These are phyloP conservation scores for Herpetospermum pedunculosum DNA, from an alignment of 306 rosid species.

Conservation along the genomic window DNA sequence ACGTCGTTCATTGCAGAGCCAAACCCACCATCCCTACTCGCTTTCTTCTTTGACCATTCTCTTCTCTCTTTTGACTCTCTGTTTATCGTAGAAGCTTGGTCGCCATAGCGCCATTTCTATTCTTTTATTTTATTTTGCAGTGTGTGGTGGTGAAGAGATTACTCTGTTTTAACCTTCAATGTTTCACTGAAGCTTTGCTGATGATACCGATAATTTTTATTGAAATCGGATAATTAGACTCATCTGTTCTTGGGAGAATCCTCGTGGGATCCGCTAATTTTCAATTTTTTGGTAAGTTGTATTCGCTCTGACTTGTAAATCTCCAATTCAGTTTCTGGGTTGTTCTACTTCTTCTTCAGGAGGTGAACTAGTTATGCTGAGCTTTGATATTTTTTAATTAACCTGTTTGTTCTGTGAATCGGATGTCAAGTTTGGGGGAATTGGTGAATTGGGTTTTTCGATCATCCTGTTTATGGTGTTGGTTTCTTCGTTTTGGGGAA, in stretches of 20 bases:
- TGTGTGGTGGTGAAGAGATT: neutral
- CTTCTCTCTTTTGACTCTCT: neutral
- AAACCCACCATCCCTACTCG: neutral
- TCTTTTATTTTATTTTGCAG: too few species aligned
- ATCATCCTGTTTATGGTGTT: neutral
- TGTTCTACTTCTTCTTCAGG: neutral
- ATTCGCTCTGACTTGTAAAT: neutral
- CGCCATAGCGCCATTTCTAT: neutral
- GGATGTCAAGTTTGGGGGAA: neutral
- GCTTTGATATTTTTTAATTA: neutral
- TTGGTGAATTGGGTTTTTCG: neutral
- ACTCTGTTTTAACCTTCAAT: neutral
- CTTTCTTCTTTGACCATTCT: neutral
- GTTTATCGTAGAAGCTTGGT: neutral
- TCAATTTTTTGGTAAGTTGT: neutral
- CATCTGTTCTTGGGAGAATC: neutral
- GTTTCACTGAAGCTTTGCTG: neutral
- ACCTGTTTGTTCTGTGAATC: neutral
- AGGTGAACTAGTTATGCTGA: neutral
- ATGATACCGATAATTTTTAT: neutral
- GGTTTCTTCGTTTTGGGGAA: neutral
- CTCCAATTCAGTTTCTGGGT: neutral
- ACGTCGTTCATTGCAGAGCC: neutral
- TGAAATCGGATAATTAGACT: neutral
- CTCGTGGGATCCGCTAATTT: constrained; percentile 3